Base-by-base conservation (phyloP, 441 rosid species). In the Erodium trifolium region DNA sequence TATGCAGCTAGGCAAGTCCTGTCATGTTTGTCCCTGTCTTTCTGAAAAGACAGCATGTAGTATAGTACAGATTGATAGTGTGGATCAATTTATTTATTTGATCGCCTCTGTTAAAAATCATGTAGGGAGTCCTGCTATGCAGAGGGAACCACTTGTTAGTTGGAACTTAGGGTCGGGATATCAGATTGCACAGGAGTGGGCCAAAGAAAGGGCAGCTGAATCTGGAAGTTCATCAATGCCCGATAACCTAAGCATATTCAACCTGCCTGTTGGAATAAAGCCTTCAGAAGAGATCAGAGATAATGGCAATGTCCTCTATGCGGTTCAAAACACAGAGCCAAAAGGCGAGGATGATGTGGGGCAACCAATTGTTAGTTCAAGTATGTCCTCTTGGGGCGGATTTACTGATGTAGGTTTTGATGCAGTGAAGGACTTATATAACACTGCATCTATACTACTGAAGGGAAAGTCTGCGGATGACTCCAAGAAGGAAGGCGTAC, bases 211-310 rank as follows among this genome's bases (percentile, higher is more conserved):
- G 83, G 77, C 79, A 66, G 78, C 78, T 71, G 78, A 78, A 62
- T 71, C 88, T 62, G 87, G 79, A 77, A 83, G 87, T 73, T 75
- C 79, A 39, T 75, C 86, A 65, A 73, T 75, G 73, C 83, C 81
- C 67, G 84, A 82, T 73, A 88, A 82, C 70, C 65, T 86, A 39
- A 80, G 93, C 75, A 72, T 87, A 75, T 87, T 87, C 81, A 71
- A 72, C 82, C 91, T 89, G 77, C 97, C 99, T 67, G 93, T 89
- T 51, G 99, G 99, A 41, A 86, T 93, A 78, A 93, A 82, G 75
- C 80, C 86, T 78, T 78, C 83, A 23, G 90, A 80, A 69, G 88
- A 79, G 59, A 63, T 63, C 49, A 82, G 78, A 68, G 82, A 72
- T 62, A 73, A 76, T 73, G 65, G 57, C 18, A 71, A 65, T 72